A percentile compares a stretch with the other conserved stretches of the same genome.
Conservation (phyloP, 768 basidiomycete species). For the Hygrophorus pudorinus region DNA sequence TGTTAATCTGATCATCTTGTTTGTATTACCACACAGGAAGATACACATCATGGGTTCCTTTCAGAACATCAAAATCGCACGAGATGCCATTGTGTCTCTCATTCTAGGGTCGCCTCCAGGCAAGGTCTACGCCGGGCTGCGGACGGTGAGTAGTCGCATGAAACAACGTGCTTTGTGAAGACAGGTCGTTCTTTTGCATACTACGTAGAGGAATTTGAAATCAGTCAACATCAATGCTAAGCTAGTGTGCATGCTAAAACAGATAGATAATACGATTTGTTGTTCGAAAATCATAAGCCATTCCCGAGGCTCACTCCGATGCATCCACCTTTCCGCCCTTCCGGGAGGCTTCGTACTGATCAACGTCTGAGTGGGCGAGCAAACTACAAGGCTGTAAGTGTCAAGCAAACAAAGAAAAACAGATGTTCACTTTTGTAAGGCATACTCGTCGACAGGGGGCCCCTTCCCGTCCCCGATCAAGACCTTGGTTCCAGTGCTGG, state of each 20-base stretch:
- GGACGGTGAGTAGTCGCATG: constrained; percentile 89
- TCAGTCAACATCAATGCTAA: background rate
- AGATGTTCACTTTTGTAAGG: constrained; percentile 46
- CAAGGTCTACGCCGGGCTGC: constrained; percentile 82
- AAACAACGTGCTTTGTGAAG: constrained; percentile 68
- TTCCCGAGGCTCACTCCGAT: no score
- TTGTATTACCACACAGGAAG: constrained; percentile 50
- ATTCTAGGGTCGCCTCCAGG: constrained; percentile 95
- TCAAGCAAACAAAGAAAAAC: background rate
- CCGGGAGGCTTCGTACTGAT: constrained; percentile 33
- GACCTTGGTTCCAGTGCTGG: constrained; percentile 50
- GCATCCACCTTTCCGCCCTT: no score
- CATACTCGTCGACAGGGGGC: constrained; percentile 48
- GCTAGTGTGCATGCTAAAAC: no score
- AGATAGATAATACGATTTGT: background rate
- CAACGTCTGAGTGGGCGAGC: constrained; percentile 34
- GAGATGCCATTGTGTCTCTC: constrained; percentile 91
- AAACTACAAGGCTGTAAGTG: constrained; percentile 26
- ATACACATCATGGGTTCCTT: constrained; percentile 98
- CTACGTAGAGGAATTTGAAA: background rate
- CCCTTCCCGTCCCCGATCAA: constrained; percentile 60
- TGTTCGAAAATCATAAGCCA: background rate
- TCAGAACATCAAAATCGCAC: constrained; percentile 96
- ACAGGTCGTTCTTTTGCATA: background rate
- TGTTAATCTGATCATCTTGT: constrained; percentile 6